Conservation (phyloP, 306 rosid species). For the Crotalaria pallida region DNA sequence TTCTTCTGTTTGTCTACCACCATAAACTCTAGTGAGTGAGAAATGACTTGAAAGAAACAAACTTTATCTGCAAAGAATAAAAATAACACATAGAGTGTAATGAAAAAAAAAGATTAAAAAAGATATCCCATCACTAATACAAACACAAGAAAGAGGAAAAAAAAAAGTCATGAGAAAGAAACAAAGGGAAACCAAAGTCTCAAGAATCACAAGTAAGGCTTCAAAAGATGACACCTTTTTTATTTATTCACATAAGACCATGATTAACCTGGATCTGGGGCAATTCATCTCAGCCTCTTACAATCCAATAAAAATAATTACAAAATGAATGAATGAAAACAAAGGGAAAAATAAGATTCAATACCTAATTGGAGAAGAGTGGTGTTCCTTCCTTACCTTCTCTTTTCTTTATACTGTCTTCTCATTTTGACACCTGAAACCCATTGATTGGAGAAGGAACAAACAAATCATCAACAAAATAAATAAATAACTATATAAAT, state of each 20-base stretch:
- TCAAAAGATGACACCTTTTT: constrained; percentile 42
- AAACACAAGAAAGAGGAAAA: constrained; percentile 51
- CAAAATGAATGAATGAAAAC: constrained; percentile 34
- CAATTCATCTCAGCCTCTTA: constrained; percentile 51
- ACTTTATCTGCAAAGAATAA: constrained; percentile 24
- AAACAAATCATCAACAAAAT: constrained; percentile 17
- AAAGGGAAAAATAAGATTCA: constrained; percentile 10
- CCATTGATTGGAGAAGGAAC: constrained; percentile 23
- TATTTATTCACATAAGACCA: constrained; percentile 24
- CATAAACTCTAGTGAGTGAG: constrained; percentile 47
- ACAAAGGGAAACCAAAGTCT: constrained; percentile 45
- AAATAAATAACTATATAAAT: constrained; percentile 2
- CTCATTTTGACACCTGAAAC: constrained; percentile 28
- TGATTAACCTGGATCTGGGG: constrained; percentile 85
- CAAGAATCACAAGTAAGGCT: constrained; percentile 76
- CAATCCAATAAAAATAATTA: constrained; percentile 18
- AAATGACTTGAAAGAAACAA: constrained; percentile 37
- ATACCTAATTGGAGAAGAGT: constrained; percentile 38
- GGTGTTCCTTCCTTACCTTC: constrained; percentile 12
- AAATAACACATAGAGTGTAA: background rate
- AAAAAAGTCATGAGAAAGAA: constrained; percentile 56
- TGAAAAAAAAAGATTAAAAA: constrained; percentile 24
- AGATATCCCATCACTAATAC: constrained; percentile 32
- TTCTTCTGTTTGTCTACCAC: constrained; percentile 36
- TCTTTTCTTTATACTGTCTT: background rate